Evolutionary conservation across 2,329 filamentous ascomycete species (phyloP), one percentile per base, ranked within the genome.

Genomic region (Chaetomium sp.): DNA sequence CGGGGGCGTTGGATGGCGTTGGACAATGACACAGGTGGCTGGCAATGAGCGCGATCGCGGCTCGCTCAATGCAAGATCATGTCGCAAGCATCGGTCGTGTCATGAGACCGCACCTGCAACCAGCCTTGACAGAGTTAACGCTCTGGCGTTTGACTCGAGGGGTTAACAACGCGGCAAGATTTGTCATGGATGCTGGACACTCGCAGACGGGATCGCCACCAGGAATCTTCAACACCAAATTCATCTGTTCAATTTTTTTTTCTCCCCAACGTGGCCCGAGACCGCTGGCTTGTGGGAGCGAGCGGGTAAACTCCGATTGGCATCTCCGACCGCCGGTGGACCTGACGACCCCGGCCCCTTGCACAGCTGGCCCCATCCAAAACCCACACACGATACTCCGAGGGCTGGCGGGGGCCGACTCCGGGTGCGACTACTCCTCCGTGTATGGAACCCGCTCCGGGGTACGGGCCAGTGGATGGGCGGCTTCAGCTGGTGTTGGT

Each of bases 261-360:
- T 5, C 5, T 7, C n/a, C n/a, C 44, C 7, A 46, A 35, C 44
- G 19, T 43, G 40, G 34, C 41, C 27, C 46, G 27, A 49, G 9
- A 12, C 12, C 38, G 10, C 43, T 42, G 44, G 27, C 44, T 27
- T 48, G 19, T 27, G 19, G 44, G 44, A 48, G 44, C 19, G n/a
- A 9, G 49, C 34, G 11, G 10, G 11, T 34, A 32, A 54, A 54
- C 46, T 54, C 53, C 53, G 53, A 54, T 54, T 54, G 46, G 53
- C 53, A 45, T 50, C 9, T 19, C 34, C 40, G 35, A 9, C 34
- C 9, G 33, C n/a, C 12, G n/a, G 40, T 45, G 35, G 40, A 34
- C 40, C 53, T 7, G 19, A 27, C 19, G 19, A 27, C 19, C 19
- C 19, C 19, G 19, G 19, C 19, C 19, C 19, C 19, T 27, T 27